Evolutionary conservation across 805 yeast species (phyloP), one percentile per base, ranked within the genome.

Genomic region (Cyberlindnera japonica): DNA sequence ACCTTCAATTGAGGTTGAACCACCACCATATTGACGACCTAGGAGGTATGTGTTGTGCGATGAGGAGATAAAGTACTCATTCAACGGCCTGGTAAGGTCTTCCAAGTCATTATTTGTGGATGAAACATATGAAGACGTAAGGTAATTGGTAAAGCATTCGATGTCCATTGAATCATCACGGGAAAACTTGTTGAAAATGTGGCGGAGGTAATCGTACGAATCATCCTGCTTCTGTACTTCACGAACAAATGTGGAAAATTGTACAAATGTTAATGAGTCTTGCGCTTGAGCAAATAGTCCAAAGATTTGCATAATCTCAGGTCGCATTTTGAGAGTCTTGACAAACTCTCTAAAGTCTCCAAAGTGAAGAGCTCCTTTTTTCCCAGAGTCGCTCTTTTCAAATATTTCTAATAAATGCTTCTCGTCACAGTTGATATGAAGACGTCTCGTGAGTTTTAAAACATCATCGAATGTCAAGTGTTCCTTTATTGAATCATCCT

Each of bases 1-100:
- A 0, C 95, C 95, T 55, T 91, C 97, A 2, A 88, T 79, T 0
- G 97, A 87, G 0, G 96, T 86, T 0, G 96, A 83, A 3, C 76
- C 80, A 16, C 93, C 95, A 2, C 81, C 95, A 14, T 86, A 74
- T 56, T 93, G 99, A 27, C 93, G 71, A 0, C 99, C 99, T 20
- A 80, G 62, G 3, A 93, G 67, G 55, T 93, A 93, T 0, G 99
- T 93, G 58, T 93, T 93, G 60, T 93, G 99, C 0, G 97, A 89
- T 0, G 97, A 87, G 0, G 96, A 88, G 22, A 95, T 84, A 56
- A 68, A 88, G 59, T 95, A 93, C 52, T 90, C 91, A 55, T 79
- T 86, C 26, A 93, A 55, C 0, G 99, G 98, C 20, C 67, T 65
- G 0, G 75, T 56, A 42, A 74, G 67, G 45, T 79, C 79, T 26